phyloP scores from a whole-genome alignment of 768 basidiomycete genomes.

The Dacryopinax primogenitus region DNA sequence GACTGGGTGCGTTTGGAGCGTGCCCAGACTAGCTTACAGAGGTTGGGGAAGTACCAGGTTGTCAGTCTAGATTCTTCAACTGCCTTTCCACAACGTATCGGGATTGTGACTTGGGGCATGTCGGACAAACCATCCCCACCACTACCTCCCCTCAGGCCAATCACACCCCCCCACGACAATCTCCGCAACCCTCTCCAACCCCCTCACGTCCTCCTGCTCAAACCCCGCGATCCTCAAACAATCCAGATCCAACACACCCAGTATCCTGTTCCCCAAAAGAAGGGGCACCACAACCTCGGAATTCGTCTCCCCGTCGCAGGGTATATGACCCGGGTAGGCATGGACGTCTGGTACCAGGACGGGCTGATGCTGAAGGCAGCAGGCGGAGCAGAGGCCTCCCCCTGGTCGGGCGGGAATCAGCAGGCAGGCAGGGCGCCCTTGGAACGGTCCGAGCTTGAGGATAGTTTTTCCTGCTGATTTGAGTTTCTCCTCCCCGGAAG shows the following conservation, averaged over 20 bases:
- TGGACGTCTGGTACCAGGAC: constrained; percentile 68
- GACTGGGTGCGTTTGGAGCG: too few species aligned
- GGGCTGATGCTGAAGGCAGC: constrained; percentile 44
- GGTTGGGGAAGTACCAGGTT: too few species aligned
- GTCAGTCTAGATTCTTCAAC: too few species aligned
- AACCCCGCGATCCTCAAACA: constrained; percentile 62
- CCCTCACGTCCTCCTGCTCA: constrained; percentile 59
- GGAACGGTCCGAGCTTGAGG: constrained; percentile 71
- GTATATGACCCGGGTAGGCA: constrained; percentile 80
- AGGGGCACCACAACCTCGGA: constrained; percentile 86
- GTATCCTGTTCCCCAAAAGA: constrained; percentile 23
- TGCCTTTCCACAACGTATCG: too few species aligned
- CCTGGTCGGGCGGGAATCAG: constrained; percentile 46
- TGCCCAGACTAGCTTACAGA: too few species aligned
- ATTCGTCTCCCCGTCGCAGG: constrained; percentile 81
- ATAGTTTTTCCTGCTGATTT: constrained; percentile 15
- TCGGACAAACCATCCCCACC: not conserved
- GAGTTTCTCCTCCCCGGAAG: constrained; percentile 15
- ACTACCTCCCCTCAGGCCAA: not conserved
- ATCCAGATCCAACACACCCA: constrained; percentile 68
- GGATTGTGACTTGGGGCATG: too few species aligned
- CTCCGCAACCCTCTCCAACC: constrained; percentile 58
- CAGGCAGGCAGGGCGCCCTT: constrained; percentile 84
- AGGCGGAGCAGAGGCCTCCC: constrained; percentile 78
- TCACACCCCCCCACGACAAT: constrained; percentile 35